Evolutionary conservation across 2,329 filamentous ascomycete genomes (phyloP).

Genomic region (Colletotrichum chrysophilum): DNA sequence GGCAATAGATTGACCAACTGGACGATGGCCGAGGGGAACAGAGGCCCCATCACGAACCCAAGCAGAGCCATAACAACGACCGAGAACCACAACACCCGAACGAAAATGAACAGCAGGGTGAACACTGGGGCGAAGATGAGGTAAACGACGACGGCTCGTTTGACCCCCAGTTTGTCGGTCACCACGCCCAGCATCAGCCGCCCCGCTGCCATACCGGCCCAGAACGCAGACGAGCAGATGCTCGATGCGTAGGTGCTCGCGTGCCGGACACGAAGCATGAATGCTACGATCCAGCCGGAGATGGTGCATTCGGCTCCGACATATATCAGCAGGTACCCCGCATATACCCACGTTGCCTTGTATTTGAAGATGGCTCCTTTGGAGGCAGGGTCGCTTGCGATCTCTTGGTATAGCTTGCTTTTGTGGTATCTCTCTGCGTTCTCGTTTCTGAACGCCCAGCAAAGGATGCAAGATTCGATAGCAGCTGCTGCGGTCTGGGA

Average conservation of each 20-base stretch:
- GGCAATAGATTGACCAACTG: not conserved
- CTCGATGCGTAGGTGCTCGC: constrained; percentile 39
- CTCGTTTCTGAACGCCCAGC: constrained; percentile 66
- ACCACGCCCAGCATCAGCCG: constrained; percentile 35
- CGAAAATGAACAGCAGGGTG: not conserved
- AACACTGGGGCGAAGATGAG: not conserved
- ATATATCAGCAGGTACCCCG: constrained; percentile 47
- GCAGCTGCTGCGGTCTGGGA: constrained; percentile 45
- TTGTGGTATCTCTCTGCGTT: constrained; percentile 61
- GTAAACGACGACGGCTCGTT: not conserved
- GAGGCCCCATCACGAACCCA: constrained; percentile 19
- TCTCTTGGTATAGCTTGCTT: constrained; percentile 34
- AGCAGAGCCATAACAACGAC: constrained; percentile 5
- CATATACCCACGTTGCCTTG: constrained; percentile 43
- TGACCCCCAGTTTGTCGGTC: constrained; percentile 34
- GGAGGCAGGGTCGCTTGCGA: not conserved
- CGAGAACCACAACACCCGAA: not conserved
- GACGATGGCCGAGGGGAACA: constrained; percentile 18
- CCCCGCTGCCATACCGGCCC: constrained; percentile 47
- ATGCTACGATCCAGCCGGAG: constrained; percentile 51
- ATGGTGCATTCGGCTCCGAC: constrained; percentile 49
- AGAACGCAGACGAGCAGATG: constrained; percentile 47
- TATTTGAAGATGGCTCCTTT: constrained; percentile 32
- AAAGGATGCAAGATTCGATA: constrained; percentile 58
- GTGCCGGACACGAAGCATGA: constrained; percentile 45